Base-by-base conservation (phyloP, 352 stramenopile species). In the Phytophthora tentaculata region DNA sequence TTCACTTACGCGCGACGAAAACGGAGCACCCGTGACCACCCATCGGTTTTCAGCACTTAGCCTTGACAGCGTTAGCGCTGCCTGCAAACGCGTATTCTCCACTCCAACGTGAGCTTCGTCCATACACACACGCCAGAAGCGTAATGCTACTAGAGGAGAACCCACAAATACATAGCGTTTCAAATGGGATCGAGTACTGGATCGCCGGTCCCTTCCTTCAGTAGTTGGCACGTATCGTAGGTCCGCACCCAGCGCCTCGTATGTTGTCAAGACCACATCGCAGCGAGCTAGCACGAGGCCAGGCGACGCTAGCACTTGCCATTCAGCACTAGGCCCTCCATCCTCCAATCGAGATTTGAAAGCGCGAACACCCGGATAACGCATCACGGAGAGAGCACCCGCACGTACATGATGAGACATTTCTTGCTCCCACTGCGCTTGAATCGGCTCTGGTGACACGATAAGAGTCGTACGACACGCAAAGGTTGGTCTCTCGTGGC, bases 81-180 rank as follows among this genome's bases (percentile, higher is more conserved):
- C 86, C 54, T 88, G 68, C 6, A 90, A 67, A n/a, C 79, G 76
- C 1, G 76, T 79, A 51, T 88, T 90, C 68, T 98, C 90, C 1
- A 98, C 88, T 12, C 83, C 81, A 13, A 96, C 76, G 72, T 98
- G 95, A 2, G 94, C 94, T 84, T 98, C 95, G 60, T 98, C 94
- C 64, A 98, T 92, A 52, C 83, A 97, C 13, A 98, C 77, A 14
- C 95, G 82, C 89, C 92, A 97, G 61, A 92, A 98, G 12, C 78
- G 69, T 41, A 98, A 86, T 37, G 82, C 81, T 5, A 88, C 79
- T 3, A 98, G 74, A 17, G 95, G 95, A n/a, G 92, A 98, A 0
- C 86, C 81, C 22, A 98, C 70, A 39, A 97, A 87, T 3, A 79
- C 71, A 58, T 98, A 98, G 26, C 75, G 74, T 48, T 97, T 97